A percentile compares a stretch with the other conserved stretches of the same genome.
Evolutionary conservation across 2,329 filamentous ascomycete genomes (phyloP).

Genomic region (Fusarium albidum): DNA sequence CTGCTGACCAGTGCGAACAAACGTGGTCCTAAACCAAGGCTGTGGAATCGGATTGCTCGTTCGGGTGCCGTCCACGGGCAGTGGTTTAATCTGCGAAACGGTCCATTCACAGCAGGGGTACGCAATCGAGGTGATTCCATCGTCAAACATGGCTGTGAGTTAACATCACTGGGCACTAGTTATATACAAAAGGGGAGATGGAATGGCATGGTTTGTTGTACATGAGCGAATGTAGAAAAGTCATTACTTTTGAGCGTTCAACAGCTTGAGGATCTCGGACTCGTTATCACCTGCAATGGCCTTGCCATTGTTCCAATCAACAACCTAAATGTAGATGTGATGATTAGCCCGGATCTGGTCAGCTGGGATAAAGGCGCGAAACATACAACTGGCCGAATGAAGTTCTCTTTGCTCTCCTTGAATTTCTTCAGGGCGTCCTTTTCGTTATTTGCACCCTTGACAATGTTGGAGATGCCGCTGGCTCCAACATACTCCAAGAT

Average conservation of each 20-base stretch:
- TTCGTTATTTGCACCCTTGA: slow-evolving; percentile 77
- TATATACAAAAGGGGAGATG: slow-evolving; percentile 30
- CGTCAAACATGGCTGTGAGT: slow-evolving; percentile 8
- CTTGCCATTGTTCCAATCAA: slow-evolving; percentile 94
- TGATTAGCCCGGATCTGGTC: slow-evolving; percentile 8
- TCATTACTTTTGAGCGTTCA: slow-evolving; percentile 63
- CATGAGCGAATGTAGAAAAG: slow-evolving; percentile 15
- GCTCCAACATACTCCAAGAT: slow-evolving; percentile 84
- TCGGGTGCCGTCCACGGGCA: no score
- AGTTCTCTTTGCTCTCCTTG: slow-evolving; percentile 71
- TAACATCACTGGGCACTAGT: slow-evolving; percentile 1
- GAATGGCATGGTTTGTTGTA: slow-evolving; percentile 24
- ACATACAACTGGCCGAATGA: slow-evolving; percentile 80
- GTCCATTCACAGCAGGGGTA: slow-evolving; percentile 6
- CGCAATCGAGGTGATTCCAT: slow-evolving; percentile 4
- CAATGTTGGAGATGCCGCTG: slow-evolving; percentile 65
- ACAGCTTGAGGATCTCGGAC: slow-evolving; percentile 86
- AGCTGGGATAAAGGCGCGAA: neutral
- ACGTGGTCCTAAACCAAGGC: neutral
- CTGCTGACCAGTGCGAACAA: neutral
- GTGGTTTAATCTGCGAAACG: neutral
- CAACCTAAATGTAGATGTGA: slow-evolving; percentile 57
- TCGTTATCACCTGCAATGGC: slow-evolving; percentile 81
- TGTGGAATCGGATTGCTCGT: no score
- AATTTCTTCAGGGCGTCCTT: slow-evolving; percentile 83